Percentiles rank a stretch among this genome's conserved stretches.
These are phyloP conservation scores for Dothidotthia symphoricarpi DNA, from an alignment of 2,329 filamentous ascomycete species.

Conservation along the genomic window DNA sequence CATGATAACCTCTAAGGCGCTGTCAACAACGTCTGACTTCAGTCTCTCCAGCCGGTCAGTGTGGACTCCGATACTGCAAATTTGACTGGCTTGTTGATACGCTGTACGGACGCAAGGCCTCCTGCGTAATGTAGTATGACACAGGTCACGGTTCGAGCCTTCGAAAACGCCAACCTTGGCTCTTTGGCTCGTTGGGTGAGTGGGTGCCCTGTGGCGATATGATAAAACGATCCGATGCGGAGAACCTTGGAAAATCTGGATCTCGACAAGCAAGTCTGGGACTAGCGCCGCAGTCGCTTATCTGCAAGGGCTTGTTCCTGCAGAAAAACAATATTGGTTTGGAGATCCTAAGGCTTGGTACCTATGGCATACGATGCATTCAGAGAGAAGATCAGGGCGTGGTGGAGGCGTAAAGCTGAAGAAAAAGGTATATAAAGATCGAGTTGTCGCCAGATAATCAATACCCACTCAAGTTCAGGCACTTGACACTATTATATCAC, in stretches of 20 bases:
- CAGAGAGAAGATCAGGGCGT: background rate
- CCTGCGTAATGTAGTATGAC: too few species aligned
- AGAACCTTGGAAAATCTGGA: constrained; percentile 1
- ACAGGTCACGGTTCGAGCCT: background rate
- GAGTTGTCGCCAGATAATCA: background rate
- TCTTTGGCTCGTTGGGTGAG: background rate
- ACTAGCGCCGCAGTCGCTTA: background rate
- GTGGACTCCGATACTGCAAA: too few species aligned
- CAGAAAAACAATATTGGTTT: constrained; percentile 4
- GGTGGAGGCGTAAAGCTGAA: background rate
- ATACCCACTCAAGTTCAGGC: background rate
- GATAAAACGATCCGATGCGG: background rate
- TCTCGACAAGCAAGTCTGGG: background rate
- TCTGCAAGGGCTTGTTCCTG: constrained; percentile 5
- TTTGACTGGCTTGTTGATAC: too few species aligned
- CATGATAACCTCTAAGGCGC: too few species aligned
- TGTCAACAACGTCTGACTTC: too few species aligned
- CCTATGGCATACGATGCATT: background rate
- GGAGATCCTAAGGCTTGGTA: constrained; percentile 4
- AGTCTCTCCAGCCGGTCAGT: too few species aligned
- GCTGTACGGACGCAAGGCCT: too few species aligned
- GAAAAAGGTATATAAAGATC: constrained; percentile 1
- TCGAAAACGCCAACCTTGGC: background rate
- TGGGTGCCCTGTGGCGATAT: constrained; percentile 1
- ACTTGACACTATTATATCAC: background rate